Conservation (phyloP, 805 yeast genomes). For the Metschnikowia kofuensis region DNA sequence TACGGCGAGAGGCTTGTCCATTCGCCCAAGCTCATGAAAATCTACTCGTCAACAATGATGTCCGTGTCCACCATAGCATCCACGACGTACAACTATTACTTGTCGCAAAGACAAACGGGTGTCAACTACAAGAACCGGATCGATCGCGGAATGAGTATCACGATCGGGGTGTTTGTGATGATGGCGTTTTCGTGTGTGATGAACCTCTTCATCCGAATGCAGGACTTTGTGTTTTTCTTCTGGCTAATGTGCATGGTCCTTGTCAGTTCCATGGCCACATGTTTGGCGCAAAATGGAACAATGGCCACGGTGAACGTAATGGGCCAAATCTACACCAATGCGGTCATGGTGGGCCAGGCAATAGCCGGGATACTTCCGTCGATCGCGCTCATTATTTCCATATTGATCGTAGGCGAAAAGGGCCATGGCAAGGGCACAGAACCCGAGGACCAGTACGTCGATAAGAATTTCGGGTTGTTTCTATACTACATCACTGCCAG, state of each 20-base stretch:
- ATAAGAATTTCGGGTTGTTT: slow-evolving; percentile 40
- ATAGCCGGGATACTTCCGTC: slow-evolving; percentile 92
- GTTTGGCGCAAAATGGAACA: slow-evolving; percentile 84
- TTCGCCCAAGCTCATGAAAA: slow-evolving; percentile 48
- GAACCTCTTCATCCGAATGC: slow-evolving; percentile 31
- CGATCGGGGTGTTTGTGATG: slow-evolving; percentile 53
- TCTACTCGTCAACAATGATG: slow-evolving; percentile 85
- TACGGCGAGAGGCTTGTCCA: slow-evolving; percentile 59
- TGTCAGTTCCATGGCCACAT: slow-evolving; percentile 69
- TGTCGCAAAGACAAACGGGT: slow-evolving; percentile 64
- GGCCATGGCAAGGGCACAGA: slow-evolving; percentile 13
- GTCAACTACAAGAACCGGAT: slow-evolving; percentile 59
- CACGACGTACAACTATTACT: slow-evolving; percentile 52
- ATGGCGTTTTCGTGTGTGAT: slow-evolving; percentile 53
- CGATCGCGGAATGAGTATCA: slow-evolving; percentile 55
- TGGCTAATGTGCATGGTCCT: slow-evolving; percentile 62
- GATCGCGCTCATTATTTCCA: slow-evolving; percentile 57
- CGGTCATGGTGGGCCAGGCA: slow-evolving; percentile 92
- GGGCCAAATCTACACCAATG: slow-evolving; percentile 80
- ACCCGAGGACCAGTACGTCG: slow-evolving; percentile 22
- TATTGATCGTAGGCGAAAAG: slow-evolving; percentile 38
- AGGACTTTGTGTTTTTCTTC: slow-evolving; percentile 44
- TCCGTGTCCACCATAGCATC: slow-evolving; percentile 72
- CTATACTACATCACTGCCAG: slow-evolving; percentile 52
- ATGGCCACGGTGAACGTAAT: slow-evolving; percentile 81